Base-by-base conservation (phyloP, 306 rosid species). In the Delonix regia region DNA sequence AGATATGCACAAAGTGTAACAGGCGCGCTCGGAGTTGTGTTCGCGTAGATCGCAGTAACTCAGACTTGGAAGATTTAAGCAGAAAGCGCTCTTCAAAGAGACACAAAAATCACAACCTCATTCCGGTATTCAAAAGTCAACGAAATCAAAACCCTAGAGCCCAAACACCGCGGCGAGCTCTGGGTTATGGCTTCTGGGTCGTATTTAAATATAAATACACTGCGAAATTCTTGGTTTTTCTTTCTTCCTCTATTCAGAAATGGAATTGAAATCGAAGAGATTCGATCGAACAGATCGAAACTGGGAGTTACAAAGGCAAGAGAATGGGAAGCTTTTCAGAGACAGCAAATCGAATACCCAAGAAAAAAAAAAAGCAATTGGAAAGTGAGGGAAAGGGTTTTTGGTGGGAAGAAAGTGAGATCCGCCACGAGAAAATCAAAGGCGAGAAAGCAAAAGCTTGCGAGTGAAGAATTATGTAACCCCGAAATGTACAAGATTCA, bases 11-110 rank as follows among this genome's bases (percentile, higher is more conserved):
- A 57, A 53, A 74, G 61, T 51, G 61, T 4, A 61, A 30, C 22
- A 16, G 22, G 42, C 13, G 52, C 41, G 61, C 49, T 28, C 38
- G 24, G 47, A 34, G 65, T 39, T 1, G 24, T 45, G 62, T 56
- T n/a, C 45, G 63, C 60, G 21, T 3, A 51, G 27, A 86, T 62
- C 80, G 30, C 56, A 48, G n/a, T 13, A 76, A 51, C 36, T 74
- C 21, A 71, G 41, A 73, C 56, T 56, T 60, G 22, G 67, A 52
- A 68, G 83, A 86, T 86, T 82, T 49, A 65, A 80, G 33, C 39
- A 70, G 61, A 38, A 41, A 33, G 14, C 18, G 36, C 22, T 64
- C 42, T 3, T 36, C 49, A 25, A 53, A 21, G 65, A 19, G n/a
- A 9, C 27, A 14, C 34, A 1, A 36, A 65, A 18, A 7, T 36